These are phyloP conservation scores for bread wheat (Triticum aestivum) DNA, from an alignment of 176 grass and related monocot genomes.

Conservation along the genomic window IWGSC_CS_RefSeq_v2.1 NC_057807.1:414736720-414737219, in stretches of 20 bases:
- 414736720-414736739: not conserved
- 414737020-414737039: too few relatives aligned
- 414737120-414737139: too few relatives aligned
- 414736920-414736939: not conserved
- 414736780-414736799: too few relatives aligned
- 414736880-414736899: not conserved
- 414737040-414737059: too few relatives aligned
- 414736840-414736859: not conserved
- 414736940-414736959: not conserved
- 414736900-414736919: not conserved
- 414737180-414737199: too few relatives aligned
- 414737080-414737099: too few relatives aligned
- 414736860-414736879: not conserved
- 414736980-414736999: not conserved
- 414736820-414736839: not conserved
- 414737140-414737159: too few relatives aligned
- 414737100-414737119: too few relatives aligned
- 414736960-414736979: not conserved
- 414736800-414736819: not conserved
- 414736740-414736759: not conserved
- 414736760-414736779: too few relatives aligned
- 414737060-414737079: too few relatives aligned
- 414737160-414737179: too few relatives aligned
- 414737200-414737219: too few relatives aligned
- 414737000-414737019: not conserved